Conservation (phyloP, 768 basidiomycete genomes). For the Multifurca ochricompacta region DNA sequence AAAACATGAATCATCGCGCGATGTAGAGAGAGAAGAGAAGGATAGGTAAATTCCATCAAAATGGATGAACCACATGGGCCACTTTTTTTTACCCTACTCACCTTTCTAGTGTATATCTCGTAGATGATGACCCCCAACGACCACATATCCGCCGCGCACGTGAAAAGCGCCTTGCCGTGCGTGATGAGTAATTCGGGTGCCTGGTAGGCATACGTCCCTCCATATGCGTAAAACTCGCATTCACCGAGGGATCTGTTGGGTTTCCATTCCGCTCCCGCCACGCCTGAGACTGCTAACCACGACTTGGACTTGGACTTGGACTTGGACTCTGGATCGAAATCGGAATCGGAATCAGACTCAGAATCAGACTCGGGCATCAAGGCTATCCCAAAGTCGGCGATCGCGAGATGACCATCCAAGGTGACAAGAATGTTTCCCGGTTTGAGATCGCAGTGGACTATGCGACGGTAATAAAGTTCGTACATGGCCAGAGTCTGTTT, state of each 20-base stretch:
- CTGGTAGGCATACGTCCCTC: slow-evolving; percentile 17
- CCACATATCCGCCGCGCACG: slow-evolving; percentile 18
- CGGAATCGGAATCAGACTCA: too few relatives aligned
- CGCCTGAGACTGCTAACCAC: too few relatives aligned
- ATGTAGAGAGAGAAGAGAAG: too few relatives aligned
- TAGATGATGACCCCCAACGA: slow-evolving; percentile 10
- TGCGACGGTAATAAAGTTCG: slow-evolving; percentile 33
- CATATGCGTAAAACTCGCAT: background rate
- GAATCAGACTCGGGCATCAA: background rate
- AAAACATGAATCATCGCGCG: too few relatives aligned
- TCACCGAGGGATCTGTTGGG: background rate
- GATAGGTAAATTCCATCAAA: too few relatives aligned
- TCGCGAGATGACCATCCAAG: slow-evolving; percentile 14
- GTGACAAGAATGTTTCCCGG: slow-evolving; percentile 29
- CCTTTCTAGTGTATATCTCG: slow-evolving; percentile 8
- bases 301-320: too few relatives aligned
- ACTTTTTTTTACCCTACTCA: too few relatives aligned
- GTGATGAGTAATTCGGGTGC: slow-evolving; percentile 15
- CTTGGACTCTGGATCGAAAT: too few relatives aligned
- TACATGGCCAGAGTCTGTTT: slow-evolving; percentile 15
- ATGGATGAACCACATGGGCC: too few relatives aligned
- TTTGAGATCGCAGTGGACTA: slow-evolving; percentile 46
- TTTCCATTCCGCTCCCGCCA: too few relatives aligned
- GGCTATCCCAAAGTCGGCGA: slow-evolving; percentile 20
- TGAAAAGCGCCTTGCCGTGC: background rate